Evolutionary conservation across 176 grass and related monocot species (phyloP).

Genomic region (Zizania latifolia): DNA sequence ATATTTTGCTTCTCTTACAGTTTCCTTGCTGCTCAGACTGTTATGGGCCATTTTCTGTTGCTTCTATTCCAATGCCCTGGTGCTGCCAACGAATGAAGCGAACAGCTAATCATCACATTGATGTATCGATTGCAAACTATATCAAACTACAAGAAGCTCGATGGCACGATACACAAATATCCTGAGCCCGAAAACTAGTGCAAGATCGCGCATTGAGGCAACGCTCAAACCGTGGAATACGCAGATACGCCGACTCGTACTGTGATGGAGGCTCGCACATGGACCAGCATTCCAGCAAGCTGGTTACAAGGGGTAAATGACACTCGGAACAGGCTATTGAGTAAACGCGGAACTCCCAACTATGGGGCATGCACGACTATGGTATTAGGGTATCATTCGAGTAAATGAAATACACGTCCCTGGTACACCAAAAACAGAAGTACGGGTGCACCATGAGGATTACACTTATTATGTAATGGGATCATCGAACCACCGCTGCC

Average conservation of each 20-base stretch:
- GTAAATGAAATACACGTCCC: conserved; percentile 22
- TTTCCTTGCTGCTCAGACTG: too few relatives aligned
- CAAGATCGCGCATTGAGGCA: too few relatives aligned
- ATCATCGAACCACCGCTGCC: background rate
- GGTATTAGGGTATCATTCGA: conserved; percentile 9
- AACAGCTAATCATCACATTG: background rate
- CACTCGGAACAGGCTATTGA: too few relatives aligned
- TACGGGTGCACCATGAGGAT: conserved; percentile 27
- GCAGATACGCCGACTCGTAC: background rate
- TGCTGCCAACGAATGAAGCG: background rate
- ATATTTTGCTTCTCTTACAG: too few relatives aligned
- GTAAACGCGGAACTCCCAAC: background rate
- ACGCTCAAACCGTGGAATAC: background rate
- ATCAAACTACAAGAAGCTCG: too few relatives aligned
- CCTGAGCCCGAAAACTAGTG: too few relatives aligned
- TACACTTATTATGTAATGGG: conserved; percentile 49
- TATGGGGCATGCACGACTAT: background rate
- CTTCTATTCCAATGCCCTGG: background rate
- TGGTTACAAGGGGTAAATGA: too few relatives aligned
- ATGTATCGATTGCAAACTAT: background rate
- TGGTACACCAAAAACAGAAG: conserved; percentile 34
- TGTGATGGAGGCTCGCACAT: background rate
- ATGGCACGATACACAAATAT: too few relatives aligned
- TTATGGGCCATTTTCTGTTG: background rate
- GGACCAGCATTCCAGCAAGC: background rate